A percentile compares a stretch with the other conserved stretches of the same genome.
Evolutionary conservation across 73 alveolate species (phyloP).

Genomic region (Breviolum minutum): DNA sequence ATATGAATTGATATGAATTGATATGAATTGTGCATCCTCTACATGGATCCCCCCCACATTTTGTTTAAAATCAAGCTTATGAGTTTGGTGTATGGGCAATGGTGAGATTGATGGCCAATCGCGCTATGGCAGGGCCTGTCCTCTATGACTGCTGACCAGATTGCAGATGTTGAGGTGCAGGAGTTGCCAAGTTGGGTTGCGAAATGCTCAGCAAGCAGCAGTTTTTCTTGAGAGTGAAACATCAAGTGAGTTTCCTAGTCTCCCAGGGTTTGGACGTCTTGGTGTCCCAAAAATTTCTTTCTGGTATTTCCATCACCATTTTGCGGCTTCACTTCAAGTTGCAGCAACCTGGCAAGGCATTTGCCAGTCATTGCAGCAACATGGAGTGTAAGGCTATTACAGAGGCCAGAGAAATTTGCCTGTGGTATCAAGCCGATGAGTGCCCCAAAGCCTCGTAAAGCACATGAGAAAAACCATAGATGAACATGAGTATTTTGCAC

Average conservation of each 20-base stretch:
- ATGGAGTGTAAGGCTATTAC: constrained; percentile 74
- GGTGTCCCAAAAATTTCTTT: too few relatives aligned
- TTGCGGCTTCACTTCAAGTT: too few relatives aligned
- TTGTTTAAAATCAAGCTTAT: too few relatives aligned
- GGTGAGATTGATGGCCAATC: neutral
- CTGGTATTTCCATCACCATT: too few relatives aligned
- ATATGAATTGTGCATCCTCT: neutral
- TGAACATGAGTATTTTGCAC: neutral
- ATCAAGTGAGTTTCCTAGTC: too few relatives aligned
- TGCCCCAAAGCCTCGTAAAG: neutral
- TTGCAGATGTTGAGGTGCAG: constrained; percentile 56
- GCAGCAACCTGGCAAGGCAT: constrained; percentile 19
- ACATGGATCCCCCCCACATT: too few relatives aligned
- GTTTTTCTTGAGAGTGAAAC: too few relatives aligned
- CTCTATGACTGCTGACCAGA: constrained; percentile 58
- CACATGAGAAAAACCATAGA: too few relatives aligned
- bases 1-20: neutral
- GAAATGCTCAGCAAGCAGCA: too few relatives aligned
- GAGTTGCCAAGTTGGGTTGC: too few relatives aligned
- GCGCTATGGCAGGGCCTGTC: constrained; percentile 34
- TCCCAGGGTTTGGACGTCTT: too few relatives aligned
- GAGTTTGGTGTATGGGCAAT: too few relatives aligned
- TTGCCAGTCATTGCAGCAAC: constrained; percentile 72
- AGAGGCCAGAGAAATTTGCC: constrained; percentile 36
- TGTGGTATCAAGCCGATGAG: neutral